phyloP scores from a whole-genome alignment of 257 asterid species.

The Oldenlandia corymbosa region DNA sequence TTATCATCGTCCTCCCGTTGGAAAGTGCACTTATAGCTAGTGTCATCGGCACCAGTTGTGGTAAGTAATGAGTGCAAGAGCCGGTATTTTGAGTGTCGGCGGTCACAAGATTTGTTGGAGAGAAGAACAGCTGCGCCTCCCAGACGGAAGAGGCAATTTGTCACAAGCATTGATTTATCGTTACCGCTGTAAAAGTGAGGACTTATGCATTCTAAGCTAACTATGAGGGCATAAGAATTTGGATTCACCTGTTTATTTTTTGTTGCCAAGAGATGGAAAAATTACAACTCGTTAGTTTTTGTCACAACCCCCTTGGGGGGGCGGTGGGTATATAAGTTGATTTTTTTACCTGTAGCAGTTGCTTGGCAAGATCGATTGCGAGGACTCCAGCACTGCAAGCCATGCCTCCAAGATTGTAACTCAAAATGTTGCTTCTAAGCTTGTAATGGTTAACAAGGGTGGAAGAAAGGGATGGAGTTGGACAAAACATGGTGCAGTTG shows the following conservation, averaged over 20 bases:
- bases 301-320: too few species aligned
- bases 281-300: too few species aligned
- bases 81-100: conserved; percentile 17
- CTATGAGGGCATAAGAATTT: conserved; percentile 11
- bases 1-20: conserved; percentile 26
- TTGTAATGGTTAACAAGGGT: conserved; percentile 66
- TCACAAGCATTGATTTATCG: conserved; percentile 3
- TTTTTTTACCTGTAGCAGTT: conserved; percentile 59
- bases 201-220: conserved; percentile 6
- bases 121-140: conserved; percentile 19
- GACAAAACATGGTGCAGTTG: conserved; percentile 59
- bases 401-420: conserved; percentile 83
- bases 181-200: not conserved
- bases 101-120: conserved; percentile 23
- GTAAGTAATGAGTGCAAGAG: conserved; percentile 24
- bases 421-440: conserved; percentile 56
- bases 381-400: conserved; percentile 78
- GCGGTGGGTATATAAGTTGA: too few species aligned
- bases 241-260: conserved; percentile 31
- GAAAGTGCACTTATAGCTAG: conserved; percentile 17
- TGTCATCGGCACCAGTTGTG: conserved; percentile 35
- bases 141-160: conserved; percentile 10
- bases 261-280: too few species aligned
- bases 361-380: conserved; percentile 71
- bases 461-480: conserved; percentile 66